phyloP scores from a whole-genome alignment of 495 filamentous ascomycete species.

The Neurospora sp. region DNA sequence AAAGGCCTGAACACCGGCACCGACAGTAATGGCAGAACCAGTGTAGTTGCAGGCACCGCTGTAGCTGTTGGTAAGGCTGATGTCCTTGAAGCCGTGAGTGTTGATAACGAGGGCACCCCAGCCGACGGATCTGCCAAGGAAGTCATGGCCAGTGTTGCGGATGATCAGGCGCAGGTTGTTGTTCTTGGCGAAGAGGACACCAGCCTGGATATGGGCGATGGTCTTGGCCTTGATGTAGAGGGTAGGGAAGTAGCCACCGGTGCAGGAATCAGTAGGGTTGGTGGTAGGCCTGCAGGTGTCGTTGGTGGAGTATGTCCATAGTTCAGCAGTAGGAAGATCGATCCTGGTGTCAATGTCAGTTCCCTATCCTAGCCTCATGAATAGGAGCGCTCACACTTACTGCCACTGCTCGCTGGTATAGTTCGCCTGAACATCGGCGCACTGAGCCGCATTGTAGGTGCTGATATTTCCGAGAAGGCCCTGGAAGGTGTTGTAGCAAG shows the following conservation, averaged over 20 bases:
- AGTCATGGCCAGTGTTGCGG: slow-evolving; percentile 56
- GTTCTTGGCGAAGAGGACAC: slow-evolving; percentile 42
- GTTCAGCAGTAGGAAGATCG: slow-evolving; percentile 27
- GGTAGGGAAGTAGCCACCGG: slow-evolving; percentile 44
- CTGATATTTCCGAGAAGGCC: slow-evolving; percentile 28
- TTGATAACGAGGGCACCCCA: slow-evolving; percentile 51
- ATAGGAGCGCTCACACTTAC: slow-evolving; percentile 12
- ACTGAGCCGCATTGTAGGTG: slow-evolving; percentile 29
- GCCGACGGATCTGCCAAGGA: slow-evolving; percentile 48
- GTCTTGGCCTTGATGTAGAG: slow-evolving; percentile 43
- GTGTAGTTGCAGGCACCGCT: slow-evolving; percentile 25
- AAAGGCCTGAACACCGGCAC: slow-evolving; percentile 37
- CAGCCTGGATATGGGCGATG: slow-evolving; percentile 34
- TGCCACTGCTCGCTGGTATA: slow-evolving; percentile 28
- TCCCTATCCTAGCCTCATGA: background rate
- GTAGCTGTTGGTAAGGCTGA: slow-evolving; percentile 31
- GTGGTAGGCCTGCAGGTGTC: slow-evolving; percentile 35
- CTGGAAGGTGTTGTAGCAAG: slow-evolving; percentile 31
- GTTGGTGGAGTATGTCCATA: slow-evolving; percentile 40
- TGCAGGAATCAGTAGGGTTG: slow-evolving; percentile 40
- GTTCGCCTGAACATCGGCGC: slow-evolving; percentile 21
- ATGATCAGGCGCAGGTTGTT: slow-evolving; percentile 52
- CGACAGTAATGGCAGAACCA: slow-evolving; percentile 37
- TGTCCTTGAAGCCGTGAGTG: slow-evolving; percentile 51
- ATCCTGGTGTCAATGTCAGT: slow-evolving; percentile 16